Base-by-base conservation (phyloP, 2,329 filamentous ascomycete genomes). In the Epichloe hybrida region DNA sequence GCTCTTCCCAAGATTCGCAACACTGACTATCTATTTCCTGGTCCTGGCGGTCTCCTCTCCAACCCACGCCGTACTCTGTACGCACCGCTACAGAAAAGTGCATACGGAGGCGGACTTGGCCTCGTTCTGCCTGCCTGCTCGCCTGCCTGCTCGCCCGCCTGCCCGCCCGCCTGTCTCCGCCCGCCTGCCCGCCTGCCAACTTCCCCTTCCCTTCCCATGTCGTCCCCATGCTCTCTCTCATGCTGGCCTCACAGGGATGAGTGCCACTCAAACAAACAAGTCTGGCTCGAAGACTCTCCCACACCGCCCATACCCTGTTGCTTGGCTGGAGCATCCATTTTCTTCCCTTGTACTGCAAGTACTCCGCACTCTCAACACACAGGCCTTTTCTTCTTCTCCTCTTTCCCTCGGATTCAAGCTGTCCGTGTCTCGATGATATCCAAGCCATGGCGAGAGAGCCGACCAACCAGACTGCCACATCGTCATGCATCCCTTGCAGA, bases 241-340 rank as follows among this genome's bases (percentile, higher is more conserved):
- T 17, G 17, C 17, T 17, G 47, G 17, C 39, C 27, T 31, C 47
- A 17, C 39, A 42, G 3, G 17, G 31, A 42, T 41, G 34, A 23
- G 47, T 35, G n/a, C 31, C 17, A 12, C 35, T 21, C 47, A n/a
- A 39, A 48, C 21, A 6, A 4, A 37, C 5, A 11, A 46, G 35
- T 8, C 23, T 43, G 41, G 41, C 15, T 43, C 31, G 41, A 12
- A 15, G 11, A 21, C 35, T 21, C 44, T 21, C 34, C 45, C 20
- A 42, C 47, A 49, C 47, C 47, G 47, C 47, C 47, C 35, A 41
- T 15, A 39, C 27, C 17, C 27, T 48, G 46, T n/a, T n/a, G 46
- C 37, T 41, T 48, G 46, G 37, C 37, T 40, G 38, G 27, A 48
- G 37, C 45, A 37, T 47, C 36, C 27, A 31, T 13, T 8, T 3